Percentiles rank a stretch among this genome's conserved stretches.
Evolutionary conservation across 495 filamentous ascomycete species (phyloP).

Genomic region (Apodospora peruviana): DNA sequence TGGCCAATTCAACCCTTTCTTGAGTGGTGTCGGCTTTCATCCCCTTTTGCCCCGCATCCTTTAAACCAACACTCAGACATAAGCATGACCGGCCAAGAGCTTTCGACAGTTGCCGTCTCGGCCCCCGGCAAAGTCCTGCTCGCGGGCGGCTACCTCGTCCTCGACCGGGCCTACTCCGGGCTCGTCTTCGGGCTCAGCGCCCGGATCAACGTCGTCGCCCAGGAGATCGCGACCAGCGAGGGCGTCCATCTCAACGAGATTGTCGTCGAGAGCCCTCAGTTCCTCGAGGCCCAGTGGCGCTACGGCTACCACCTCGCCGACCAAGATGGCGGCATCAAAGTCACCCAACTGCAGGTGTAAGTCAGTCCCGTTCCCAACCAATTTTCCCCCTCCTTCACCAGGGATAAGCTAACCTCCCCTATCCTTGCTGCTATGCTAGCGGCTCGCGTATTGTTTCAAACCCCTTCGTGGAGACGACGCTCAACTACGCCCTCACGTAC

Average conservation of each 20-base stretch:
- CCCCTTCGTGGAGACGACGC: constrained; percentile 83
- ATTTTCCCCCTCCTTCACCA: constrained; percentile 1
- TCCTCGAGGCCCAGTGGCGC: constrained; percentile 76
- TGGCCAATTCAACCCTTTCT: neutral
- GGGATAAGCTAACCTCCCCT: constrained; percentile 10
- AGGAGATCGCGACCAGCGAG: constrained; percentile 51
- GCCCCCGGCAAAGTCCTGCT: constrained; percentile 95
- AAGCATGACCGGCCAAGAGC: constrained; percentile 8
- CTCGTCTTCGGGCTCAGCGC: constrained; percentile 93
- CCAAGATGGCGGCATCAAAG: constrained; percentile 67
- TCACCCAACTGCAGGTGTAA: constrained; percentile 76
- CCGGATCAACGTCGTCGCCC: constrained; percentile 79
- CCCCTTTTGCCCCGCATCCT: neutral
- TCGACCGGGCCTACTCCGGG: constrained; percentile 81
- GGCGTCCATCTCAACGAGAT: constrained; percentile 61
- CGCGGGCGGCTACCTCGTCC: constrained; percentile 89
- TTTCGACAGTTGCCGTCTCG: constrained; percentile 62
- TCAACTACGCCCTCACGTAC: constrained; percentile 85
- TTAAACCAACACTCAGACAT: neutral
- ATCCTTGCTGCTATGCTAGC: too few species aligned
- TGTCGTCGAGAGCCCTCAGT: constrained; percentile 86
- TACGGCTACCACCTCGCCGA: constrained; percentile 67
- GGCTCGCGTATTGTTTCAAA: constrained; percentile 47
- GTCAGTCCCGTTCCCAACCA: constrained; percentile 16
- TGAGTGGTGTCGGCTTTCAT: neutral